A percentile compares a stretch with the other conserved stretches of the same genome.
Conservation (phyloP, 148 eudicot species). For the Fallopia convolvulus region DNA sequence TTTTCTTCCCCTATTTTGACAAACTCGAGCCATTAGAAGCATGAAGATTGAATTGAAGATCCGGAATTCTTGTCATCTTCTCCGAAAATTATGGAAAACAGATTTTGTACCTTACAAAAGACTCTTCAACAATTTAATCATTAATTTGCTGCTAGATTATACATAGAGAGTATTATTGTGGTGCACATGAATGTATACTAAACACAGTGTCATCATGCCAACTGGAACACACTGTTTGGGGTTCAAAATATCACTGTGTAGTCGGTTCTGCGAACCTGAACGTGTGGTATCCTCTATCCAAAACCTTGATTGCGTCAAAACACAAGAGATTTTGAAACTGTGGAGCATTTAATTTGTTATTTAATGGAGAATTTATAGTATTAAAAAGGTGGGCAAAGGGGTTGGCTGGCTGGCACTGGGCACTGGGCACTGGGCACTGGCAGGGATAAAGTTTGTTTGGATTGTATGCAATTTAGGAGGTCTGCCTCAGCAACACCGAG, state of each 20-base stretch:
- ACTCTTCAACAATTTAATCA: too few species aligned
- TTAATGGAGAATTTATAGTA: neutral
- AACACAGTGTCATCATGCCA: neutral
- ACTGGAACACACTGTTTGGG: neutral
- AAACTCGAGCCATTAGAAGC: too few species aligned
- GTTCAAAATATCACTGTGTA: neutral
- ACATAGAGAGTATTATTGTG: too few species aligned
- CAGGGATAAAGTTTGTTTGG: neutral
- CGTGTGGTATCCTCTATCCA: neutral
- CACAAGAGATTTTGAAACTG: neutral
- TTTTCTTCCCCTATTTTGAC: too few species aligned
- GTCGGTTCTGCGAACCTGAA: neutral
- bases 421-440: too few species aligned
- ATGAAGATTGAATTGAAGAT: too few species aligned
- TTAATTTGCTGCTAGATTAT: too few species aligned
- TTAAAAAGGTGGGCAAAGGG: slow-evolving; percentile 5
- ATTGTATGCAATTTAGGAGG: neutral
- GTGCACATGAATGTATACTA: too few species aligned
- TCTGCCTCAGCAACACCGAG: slow-evolving; percentile 28
- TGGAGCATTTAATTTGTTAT: neutral
- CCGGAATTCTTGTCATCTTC: too few species aligned
- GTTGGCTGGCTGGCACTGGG: too few species aligned
- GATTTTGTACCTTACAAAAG: too few species aligned
- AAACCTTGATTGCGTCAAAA: neutral
- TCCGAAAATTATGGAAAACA: too few species aligned